Evolutionary conservation across 2,329 filamentous ascomycete genomes (phyloP).

Genomic region (Epicoccum sorghinum): DNA sequence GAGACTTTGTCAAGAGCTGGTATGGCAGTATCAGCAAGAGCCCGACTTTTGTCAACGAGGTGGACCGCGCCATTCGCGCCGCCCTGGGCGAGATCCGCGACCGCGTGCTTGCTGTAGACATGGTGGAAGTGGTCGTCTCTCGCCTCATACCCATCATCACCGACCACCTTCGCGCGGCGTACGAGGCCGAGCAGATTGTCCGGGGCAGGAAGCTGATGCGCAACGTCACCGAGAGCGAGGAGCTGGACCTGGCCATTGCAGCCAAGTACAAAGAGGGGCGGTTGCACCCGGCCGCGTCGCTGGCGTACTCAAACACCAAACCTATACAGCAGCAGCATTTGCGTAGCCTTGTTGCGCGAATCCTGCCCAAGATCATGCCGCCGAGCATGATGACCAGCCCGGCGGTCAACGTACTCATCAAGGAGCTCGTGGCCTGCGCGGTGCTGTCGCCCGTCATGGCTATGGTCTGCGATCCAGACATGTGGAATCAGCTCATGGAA

Average conservation of each 20-base stretch:
- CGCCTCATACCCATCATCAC: conserved; percentile 88
- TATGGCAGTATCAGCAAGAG: conserved; percentile 84
- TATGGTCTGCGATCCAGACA: conserved; percentile 87
- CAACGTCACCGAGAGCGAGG: conserved; percentile 92
- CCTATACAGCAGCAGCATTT: conserved; percentile 87
- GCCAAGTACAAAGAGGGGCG: conserved; percentile 88
- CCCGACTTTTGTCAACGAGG: conserved; percentile 80
- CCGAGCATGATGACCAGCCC: conserved; percentile 76
- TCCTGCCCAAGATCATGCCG: conserved; percentile 79
- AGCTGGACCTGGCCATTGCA: conserved; percentile 94
- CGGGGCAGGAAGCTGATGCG: conserved; percentile 86
- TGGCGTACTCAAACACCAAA: conserved; percentile 84
- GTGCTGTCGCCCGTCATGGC: conserved; percentile 82
- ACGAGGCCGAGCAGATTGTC: conserved; percentile 85
- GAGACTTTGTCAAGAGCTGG: conserved; percentile 89
- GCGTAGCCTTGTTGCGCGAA: conserved; percentile 71
- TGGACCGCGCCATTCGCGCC: conserved; percentile 78
- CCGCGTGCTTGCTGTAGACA: conserved; percentile 74
- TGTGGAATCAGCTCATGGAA: conserved; percentile 96
- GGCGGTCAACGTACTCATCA: conserved; percentile 78
- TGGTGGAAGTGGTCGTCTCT: conserved; percentile 82
- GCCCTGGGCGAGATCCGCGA: conserved; percentile 75
- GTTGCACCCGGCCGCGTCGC: conserved; percentile 82
- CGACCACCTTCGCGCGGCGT: conserved; percentile 85
- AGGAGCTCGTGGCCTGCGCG: conserved; percentile 92